These are phyloP conservation scores for Podaxis sp. DNA, from an alignment of 768 basidiomycete genomes.

Conservation along the genomic window DNA sequence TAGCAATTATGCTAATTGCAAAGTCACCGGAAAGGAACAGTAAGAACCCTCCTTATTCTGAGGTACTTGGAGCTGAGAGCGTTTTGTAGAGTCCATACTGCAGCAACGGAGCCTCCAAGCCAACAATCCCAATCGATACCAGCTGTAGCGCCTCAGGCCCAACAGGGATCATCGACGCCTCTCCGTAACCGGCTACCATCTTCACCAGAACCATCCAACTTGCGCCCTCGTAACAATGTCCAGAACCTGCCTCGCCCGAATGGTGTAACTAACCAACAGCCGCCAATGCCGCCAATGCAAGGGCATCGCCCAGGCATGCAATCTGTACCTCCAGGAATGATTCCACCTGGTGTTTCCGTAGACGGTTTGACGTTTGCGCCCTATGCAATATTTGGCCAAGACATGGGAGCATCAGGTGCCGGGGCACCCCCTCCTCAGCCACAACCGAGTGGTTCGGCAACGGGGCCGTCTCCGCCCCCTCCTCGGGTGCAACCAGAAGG, in stretches of 20 bases:
- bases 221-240: neutral
- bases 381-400: conserved; percentile 12
- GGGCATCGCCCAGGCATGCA: conserved; percentile 15
- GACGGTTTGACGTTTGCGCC: conserved; percentile 10
- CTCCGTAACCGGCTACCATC: conserved; percentile 5
- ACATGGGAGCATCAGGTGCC: conserved; percentile 17
- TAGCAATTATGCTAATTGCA: conserved; percentile 79
- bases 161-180: conserved; percentile 2
- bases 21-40: conserved; percentile 74
- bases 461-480: conserved; percentile 19
- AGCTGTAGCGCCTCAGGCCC: conserved; percentile 17
- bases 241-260: conserved; percentile 1
- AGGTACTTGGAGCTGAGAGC: neutral
- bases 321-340: conserved; percentile 13
- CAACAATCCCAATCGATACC: conserved; percentile 10
- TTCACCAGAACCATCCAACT: conserved; percentile 2
- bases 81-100: conserved; percentile 5
- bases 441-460: neutral
- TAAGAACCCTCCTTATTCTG: conserved; percentile 26
- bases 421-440: conserved; percentile 19
- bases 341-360: conserved; percentile 10
- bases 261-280: conserved; percentile 7
- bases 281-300: conserved; percentile 18
- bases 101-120: neutral
- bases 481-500: conserved; percentile 32